A percentile compares a stretch with the other conserved stretches of the same genome.
These are phyloP conservation scores for Exidia glandulosa DNA, from an alignment of 768 basidiomycete species.

Conservation along the genomic window DNA sequence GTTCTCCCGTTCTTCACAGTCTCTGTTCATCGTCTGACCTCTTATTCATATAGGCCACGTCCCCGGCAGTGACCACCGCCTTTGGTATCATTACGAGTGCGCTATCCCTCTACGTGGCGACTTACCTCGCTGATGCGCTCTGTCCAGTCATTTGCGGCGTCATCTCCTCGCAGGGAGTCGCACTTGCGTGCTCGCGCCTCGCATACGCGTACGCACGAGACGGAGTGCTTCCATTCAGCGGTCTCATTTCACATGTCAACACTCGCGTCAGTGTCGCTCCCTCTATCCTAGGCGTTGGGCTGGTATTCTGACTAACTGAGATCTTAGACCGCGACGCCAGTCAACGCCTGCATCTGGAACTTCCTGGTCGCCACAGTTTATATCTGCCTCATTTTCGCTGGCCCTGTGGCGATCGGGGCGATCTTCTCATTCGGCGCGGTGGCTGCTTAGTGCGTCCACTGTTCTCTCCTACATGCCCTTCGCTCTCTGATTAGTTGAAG, in stretches of 20 bases:
- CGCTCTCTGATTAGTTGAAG: background rate
- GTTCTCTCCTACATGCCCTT: background rate
- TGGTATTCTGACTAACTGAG: background rate
- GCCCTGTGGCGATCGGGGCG: constrained; percentile 2
- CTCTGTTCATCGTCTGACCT: too few relatives aligned
- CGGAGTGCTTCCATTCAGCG: constrained; percentile 1
- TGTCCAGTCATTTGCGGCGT: background rate
- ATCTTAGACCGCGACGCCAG: background rate
- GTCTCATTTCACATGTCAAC: background rate
- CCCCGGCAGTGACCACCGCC: too few relatives aligned
- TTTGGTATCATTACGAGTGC: too few relatives aligned
- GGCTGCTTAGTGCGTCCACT: background rate
- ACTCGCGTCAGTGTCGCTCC: background rate
- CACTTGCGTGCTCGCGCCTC: constrained; percentile 2
- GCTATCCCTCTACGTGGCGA: too few relatives aligned
- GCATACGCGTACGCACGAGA: constrained; percentile 8
- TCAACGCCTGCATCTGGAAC: constrained; percentile 6
- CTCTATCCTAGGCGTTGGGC: background rate
- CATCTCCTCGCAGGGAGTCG: constrained; percentile 1
- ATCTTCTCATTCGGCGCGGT: constrained; percentile 4
- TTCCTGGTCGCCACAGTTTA: constrained; percentile 1
- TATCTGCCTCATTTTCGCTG: constrained; percentile 5
- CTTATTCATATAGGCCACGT: too few relatives aligned
- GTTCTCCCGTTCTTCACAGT: too few relatives aligned
- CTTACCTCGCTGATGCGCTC: background rate